A percentile compares a stretch with the other conserved stretches of the same genome.
Conservation (phyloP, 2,329 filamentous ascomycete genomes). For the Botrytis porri region DNA sequence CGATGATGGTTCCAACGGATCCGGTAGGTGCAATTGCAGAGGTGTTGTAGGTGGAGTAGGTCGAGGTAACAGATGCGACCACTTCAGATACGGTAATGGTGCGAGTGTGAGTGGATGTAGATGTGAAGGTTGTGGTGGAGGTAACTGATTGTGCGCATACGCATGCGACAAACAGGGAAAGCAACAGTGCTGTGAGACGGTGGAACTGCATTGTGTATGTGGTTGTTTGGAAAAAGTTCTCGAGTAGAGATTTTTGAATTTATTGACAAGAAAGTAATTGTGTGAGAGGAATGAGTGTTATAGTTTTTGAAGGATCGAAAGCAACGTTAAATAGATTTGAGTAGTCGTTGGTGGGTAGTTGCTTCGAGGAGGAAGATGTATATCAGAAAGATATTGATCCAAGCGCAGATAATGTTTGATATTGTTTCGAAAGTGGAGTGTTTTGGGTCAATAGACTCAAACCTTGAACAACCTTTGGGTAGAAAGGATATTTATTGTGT, state of each 20-base stretch:
- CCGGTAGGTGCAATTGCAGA: constrained; percentile 1
- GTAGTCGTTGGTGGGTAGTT: background rate
- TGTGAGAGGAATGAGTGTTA: background rate
- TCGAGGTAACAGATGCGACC: constrained; percentile 9
- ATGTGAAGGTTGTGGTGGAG: constrained; percentile 7
- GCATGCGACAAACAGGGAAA: constrained; percentile 17
- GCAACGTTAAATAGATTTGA: background rate
- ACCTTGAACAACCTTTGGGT: background rate
- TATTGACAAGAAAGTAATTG: constrained; percentile 7
- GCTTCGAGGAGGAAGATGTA: constrained; percentile 10
- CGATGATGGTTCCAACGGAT: background rate
- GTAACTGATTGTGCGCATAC: constrained; percentile 8
- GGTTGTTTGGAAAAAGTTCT: background rate
- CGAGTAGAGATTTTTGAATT: background rate
- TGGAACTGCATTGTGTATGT: constrained; percentile 19
- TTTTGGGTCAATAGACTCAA: constrained; percentile 6
- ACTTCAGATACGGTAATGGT: constrained; percentile 17
- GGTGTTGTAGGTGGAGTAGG: constrained; percentile 8
- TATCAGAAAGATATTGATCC: constrained; percentile 12
- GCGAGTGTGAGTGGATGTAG: constrained; percentile 8
- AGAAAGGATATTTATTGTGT: background rate
- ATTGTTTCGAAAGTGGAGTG: constrained; percentile 4
- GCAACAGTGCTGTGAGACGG: constrained; percentile 9
- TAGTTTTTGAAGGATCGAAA: constrained; percentile 11
- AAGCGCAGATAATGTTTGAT: background rate